These are phyloP conservation scores for Trichoderma simmonsii DNA, from an alignment of 2,329 filamentous ascomycete species.

Conservation along the genomic window DNA sequence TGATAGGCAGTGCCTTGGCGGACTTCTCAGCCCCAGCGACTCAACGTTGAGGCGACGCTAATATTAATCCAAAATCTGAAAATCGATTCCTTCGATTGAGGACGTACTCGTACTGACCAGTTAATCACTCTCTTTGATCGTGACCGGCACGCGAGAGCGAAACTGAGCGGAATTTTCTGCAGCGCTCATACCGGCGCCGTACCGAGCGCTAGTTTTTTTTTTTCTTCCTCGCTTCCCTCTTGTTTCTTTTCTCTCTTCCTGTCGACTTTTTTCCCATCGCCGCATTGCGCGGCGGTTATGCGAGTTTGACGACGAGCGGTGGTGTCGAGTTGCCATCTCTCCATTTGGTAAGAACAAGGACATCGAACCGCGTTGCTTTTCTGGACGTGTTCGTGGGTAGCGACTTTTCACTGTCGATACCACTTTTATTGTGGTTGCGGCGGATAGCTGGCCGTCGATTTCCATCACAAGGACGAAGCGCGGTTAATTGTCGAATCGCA, in stretches of 20 bases:
- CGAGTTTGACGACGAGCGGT: constrained; percentile 11
- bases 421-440: not conserved
- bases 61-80: constrained; percentile 2
- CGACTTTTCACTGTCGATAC: not conserved
- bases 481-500: not conserved
- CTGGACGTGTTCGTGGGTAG: not conserved
- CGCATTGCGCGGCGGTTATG: constrained; percentile 13
- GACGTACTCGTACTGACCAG: not conserved
- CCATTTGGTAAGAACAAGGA: not conserved
- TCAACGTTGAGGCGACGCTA: constrained; percentile 14
- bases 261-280: not conserved
- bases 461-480: constrained; percentile 15
- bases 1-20: constrained; percentile 12
- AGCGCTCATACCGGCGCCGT: not conserved
- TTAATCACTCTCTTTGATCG: not conserved
- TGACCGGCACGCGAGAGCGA: constrained; percentile 2
- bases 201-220: not conserved
- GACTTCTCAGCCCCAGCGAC: constrained; percentile 5
- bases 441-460: constrained; percentile 13
- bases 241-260: not conserved
- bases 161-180: not conserved
- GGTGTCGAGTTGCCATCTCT: not conserved
- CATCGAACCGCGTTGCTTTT: constrained; percentile 1
- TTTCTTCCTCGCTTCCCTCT: not conserved
- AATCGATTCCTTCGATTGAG: not conserved